These are phyloP conservation scores for Cryomyces antarcticus DNA, from an alignment of 495 filamentous ascomycete genomes.

Conservation along the genomic window DNA sequence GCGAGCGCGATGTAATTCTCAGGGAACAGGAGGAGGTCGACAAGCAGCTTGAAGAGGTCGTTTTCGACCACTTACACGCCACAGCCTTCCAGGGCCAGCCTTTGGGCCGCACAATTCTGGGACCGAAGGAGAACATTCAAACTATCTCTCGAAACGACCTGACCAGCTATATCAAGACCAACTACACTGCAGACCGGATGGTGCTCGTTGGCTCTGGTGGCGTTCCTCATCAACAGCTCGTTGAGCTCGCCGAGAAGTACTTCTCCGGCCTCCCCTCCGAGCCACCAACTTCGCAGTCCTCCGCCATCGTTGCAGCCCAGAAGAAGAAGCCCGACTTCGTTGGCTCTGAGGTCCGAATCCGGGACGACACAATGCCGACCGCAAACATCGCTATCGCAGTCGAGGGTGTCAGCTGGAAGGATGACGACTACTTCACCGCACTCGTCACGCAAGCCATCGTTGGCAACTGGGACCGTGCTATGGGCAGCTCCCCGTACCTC, in stretches of 20 bases:
- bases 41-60: slow-evolving; percentile 97
- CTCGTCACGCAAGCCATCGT: slow-evolving; percentile 96
- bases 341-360: slow-evolving; percentile 81
- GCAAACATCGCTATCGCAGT: slow-evolving; percentile 98
- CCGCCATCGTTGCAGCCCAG: slow-evolving; percentile 41
- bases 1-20: slow-evolving; percentile 93
- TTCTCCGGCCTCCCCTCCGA: slow-evolving; percentile 58
- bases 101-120: slow-evolving; percentile 91
- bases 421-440: slow-evolving; percentile 95
- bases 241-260: slow-evolving; percentile 90
- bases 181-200: slow-evolving; percentile 99
- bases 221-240: slow-evolving; percentile 79
- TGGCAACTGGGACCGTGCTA: slow-evolving; percentile 97
- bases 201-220: slow-evolving; percentile 92
- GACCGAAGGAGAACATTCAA: slow-evolving; percentile 94
- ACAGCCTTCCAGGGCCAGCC: slow-evolving; percentile 93
- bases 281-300: slow-evolving; percentile 47
- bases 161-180: slow-evolving; percentile 88
- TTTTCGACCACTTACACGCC: slow-evolving; percentile 97
- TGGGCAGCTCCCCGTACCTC: slow-evolving; percentile 89
- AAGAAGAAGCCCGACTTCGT: slow-evolving; percentile 85
- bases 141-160: slow-evolving; percentile 84
- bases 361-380: slow-evolving; percentile 87
- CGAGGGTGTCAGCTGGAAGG: slow-evolving; percentile 98
- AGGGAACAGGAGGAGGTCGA: slow-evolving; percentile 98